Conservation (phyloP, 768 basidiomycete genomes). For the Naganishia friedmannii region DNA sequence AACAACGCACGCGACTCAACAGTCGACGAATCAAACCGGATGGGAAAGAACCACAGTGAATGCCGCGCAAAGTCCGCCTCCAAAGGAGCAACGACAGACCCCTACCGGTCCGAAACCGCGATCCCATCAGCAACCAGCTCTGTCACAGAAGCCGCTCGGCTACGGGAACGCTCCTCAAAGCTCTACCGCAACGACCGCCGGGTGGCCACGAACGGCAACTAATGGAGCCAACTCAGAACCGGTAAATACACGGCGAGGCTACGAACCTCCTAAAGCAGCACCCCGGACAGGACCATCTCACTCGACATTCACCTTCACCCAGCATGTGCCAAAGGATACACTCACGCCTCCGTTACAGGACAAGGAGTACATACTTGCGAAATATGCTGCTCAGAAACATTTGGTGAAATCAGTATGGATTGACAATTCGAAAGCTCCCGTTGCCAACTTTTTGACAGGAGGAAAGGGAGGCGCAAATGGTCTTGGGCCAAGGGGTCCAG, state of each 20-base stretch:
- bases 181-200: not conserved
- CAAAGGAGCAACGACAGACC: not conserved
- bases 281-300: not conserved
- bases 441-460: slow-evolving; percentile 55
- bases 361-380: slow-evolving; percentile 35
- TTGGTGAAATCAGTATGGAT: slow-evolving; percentile 45
- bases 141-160: not conserved
- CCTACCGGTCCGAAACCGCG: slow-evolving; percentile 35
- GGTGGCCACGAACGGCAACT: not conserved
- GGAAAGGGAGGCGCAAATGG: slow-evolving; percentile 37
- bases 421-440: slow-evolving; percentile 60
- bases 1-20: not conserved
- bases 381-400: slow-evolving; percentile 28
- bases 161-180: not conserved
- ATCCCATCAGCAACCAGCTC: not conserved
- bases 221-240: not conserved
- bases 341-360: slow-evolving; percentile 4
- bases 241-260: not conserved
- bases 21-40: not conserved
- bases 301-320: not conserved
- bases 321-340: not conserved
- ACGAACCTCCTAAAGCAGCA: not conserved
- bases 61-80: not conserved
- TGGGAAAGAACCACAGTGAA: not conserved
- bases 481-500: slow-evolving; percentile 38